phyloP scores from a whole-genome alignment of 2,329 filamentous ascomycete species.

The Stagonosporopsis cucurbitacearum region DNA sequence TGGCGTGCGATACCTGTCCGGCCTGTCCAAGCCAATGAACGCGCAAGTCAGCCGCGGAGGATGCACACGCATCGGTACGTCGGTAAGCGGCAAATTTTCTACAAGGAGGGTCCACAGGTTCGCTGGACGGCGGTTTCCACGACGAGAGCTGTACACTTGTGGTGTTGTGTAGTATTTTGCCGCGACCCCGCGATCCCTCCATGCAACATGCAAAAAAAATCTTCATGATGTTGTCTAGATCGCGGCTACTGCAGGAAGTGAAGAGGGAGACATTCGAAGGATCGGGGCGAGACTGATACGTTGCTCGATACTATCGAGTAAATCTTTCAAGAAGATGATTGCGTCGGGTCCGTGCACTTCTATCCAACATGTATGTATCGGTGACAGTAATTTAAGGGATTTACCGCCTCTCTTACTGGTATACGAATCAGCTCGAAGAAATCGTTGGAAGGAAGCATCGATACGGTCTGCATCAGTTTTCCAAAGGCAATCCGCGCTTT shows the following conservation, averaged over 20 bases:
- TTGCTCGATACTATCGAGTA: constrained; percentile 19
- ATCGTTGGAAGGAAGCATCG: too few relatives aligned
- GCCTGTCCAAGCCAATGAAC: constrained; percentile 25
- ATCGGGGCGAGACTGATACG: constrained; percentile 1
- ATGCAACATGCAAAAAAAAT: background rate
- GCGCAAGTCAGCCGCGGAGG: constrained; percentile 33
- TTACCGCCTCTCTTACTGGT: too few relatives aligned
- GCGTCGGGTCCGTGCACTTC: background rate
- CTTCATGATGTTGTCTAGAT: constrained; percentile 2
- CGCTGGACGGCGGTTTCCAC: constrained; percentile 26
- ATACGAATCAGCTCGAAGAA: too few relatives aligned
- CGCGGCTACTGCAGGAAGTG: constrained; percentile 8
- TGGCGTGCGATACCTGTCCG: constrained; percentile 10
- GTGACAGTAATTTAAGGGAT: too few relatives aligned
- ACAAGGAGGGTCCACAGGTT: constrained; percentile 24
- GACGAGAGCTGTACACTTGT: background rate
- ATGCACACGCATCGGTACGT: constrained; percentile 1
- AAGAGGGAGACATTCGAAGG: background rate
- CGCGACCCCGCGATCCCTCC: background rate
- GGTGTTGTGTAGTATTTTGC: background rate
- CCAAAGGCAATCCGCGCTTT: too few relatives aligned
- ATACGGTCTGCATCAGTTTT: too few relatives aligned
- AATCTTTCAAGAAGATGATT: constrained; percentile 2
- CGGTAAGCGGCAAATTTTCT: constrained; percentile 13
- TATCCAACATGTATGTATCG: too few relatives aligned